phyloP scores from a whole-genome alignment of 306 rosid species.

The Inga leiocalycina region DNA sequence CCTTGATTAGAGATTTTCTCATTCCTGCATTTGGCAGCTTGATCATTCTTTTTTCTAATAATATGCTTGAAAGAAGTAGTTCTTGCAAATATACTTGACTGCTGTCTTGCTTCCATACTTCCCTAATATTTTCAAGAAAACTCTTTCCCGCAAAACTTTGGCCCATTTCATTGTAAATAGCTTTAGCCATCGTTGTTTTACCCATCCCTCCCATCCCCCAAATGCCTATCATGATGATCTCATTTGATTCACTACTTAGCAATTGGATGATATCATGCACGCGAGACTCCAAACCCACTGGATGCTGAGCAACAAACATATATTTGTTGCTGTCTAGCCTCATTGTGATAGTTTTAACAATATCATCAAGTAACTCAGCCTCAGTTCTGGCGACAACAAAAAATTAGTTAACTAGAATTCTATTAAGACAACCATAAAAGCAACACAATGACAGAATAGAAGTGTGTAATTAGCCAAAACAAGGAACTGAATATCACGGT shows the following conservation, averaged over 20 bases:
- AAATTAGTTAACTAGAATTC: not conserved
- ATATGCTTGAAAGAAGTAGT: not conserved
- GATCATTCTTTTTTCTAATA: not conserved
- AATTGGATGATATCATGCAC: not conserved
- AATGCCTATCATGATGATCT: not conserved
- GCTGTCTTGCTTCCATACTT: not conserved
- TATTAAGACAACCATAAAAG: not conserved
- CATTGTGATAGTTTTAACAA: not conserved
- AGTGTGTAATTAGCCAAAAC: not conserved
- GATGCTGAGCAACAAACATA: not conserved
- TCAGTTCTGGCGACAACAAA: not conserved
- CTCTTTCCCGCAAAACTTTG: not conserved
- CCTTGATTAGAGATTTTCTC: not conserved
- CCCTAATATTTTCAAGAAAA: not conserved
- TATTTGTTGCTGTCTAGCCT: not conserved
- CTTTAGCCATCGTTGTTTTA: not conserved
- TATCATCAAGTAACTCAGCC: not conserved
- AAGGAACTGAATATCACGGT: not conserved
- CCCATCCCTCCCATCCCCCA: not conserved
- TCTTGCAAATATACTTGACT: not conserved
- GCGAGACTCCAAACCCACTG: not conserved
- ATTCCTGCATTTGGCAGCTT: not conserved
- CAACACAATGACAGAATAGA: not conserved
- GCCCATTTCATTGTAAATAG: not conserved
- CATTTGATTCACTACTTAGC: not conserved